Evolutionary conservation across 2,329 filamentous ascomycete species (phyloP).

Genomic region (Pseudocercospora fuligena): DNA sequence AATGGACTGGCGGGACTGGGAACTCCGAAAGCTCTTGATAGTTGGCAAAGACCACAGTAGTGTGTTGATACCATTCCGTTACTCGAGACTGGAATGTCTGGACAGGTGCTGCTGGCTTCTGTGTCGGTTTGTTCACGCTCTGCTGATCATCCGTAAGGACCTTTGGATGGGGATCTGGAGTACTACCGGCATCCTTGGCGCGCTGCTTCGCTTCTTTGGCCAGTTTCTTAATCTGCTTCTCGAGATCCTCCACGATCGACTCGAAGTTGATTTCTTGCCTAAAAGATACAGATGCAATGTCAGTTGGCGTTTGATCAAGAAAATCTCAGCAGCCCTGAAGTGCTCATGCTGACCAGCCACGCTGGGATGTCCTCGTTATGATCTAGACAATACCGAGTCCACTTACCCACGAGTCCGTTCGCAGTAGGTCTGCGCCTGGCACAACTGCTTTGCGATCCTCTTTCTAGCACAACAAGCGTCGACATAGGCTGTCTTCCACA

Average conservation of each 20-base stretch:
- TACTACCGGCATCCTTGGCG: neutral
- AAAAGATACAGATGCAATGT: neutral
- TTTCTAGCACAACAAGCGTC: too few species aligned
- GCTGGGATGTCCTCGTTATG: too few species aligned
- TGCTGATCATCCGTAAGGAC: neutral
- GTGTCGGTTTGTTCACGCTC: neutral
- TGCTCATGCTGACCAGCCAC: too few species aligned
- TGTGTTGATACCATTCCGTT: neutral
- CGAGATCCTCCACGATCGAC: neutral
- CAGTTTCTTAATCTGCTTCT: neutral
- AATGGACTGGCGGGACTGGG: neutral
- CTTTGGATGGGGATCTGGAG: neutral
- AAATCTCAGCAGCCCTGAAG: too few species aligned
- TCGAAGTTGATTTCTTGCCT: neutral
- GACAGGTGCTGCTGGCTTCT: neutral
- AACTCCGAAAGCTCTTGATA: neutral
- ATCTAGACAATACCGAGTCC: too few species aligned
- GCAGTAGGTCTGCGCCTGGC: too few species aligned
- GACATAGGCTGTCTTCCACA: too few species aligned
- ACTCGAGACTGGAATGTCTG: neutral
- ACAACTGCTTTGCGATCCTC: too few species aligned
- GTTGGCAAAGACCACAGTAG: neutral
- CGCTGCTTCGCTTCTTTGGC: neutral
- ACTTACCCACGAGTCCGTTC: too few species aligned
- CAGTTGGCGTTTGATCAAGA: too few species aligned